Evolutionary conservation across 257 asterid genomes (phyloP).

Genomic region (Jacaranda copaia): DNA sequence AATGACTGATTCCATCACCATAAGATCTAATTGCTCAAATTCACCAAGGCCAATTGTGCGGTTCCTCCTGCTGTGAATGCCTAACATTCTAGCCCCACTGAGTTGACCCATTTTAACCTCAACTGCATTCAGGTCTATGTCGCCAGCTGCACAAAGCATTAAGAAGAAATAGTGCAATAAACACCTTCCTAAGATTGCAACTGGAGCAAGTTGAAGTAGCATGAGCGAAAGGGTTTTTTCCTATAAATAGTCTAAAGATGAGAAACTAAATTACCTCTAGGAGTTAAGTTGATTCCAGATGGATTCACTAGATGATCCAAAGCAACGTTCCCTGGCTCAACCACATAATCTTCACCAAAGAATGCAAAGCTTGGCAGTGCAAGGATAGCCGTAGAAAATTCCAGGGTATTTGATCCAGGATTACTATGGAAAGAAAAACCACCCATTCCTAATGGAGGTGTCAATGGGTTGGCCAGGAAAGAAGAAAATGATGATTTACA

Average conservation of each 20-base stretch:
- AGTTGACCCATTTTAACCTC: slow-evolving; percentile 43
- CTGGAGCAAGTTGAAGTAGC: too few relatives aligned
- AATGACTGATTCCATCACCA: slow-evolving; percentile 74
- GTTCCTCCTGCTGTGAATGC: slow-evolving; percentile 71
- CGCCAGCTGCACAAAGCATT: slow-evolving; percentile 29
- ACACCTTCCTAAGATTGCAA: too few relatives aligned
- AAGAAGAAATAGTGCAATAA: too few relatives aligned
- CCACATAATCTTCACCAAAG: slow-evolving; percentile 45
- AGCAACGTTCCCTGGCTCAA: slow-evolving; percentile 46
- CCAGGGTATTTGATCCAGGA: slow-evolving; percentile 46
- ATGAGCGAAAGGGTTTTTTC: neutral
- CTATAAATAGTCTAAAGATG: neutral
- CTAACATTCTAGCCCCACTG: slow-evolving; percentile 39
- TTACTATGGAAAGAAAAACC: slow-evolving; percentile 65
- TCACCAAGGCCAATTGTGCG: slow-evolving; percentile 74
- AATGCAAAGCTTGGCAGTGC: slow-evolving; percentile 78
- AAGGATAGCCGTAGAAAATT: slow-evolving; percentile 50
- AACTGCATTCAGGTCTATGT: slow-evolving; percentile 33
- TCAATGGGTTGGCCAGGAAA: slow-evolving; percentile 39
- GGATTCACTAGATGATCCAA: slow-evolving; percentile 44
- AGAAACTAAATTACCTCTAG: slow-evolving; percentile 51
- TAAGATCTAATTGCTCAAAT: slow-evolving; percentile 50
- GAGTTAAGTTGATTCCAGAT: slow-evolving; percentile 41
- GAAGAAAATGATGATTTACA: slow-evolving; percentile 70
- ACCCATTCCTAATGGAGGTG: slow-evolving; percentile 45